Evolutionary conservation across 805 yeast species (phyloP).

Genomic region (Yarrowia sp.): DNA sequence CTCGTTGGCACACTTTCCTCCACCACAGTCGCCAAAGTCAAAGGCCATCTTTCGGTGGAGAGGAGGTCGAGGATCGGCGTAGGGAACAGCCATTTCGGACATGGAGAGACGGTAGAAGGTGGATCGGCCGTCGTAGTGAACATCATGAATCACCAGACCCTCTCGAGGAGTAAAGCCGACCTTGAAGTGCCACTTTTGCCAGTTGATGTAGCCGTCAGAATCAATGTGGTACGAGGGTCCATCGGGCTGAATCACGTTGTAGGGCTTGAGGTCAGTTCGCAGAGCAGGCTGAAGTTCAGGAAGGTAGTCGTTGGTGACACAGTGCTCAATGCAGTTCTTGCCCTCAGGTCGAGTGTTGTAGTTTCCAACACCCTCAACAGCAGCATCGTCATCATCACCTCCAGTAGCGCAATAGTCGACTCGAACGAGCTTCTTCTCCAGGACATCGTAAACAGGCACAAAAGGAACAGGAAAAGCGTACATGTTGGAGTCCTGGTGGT

Average conservation of each 20-base stretch:
- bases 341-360: conserved; percentile 51
- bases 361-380: conserved; percentile 43
- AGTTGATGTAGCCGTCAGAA: conserved; percentile 54
- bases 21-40: conserved; percentile 82
- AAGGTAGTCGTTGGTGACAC: conserved; percentile 54
- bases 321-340: conserved; percentile 64
- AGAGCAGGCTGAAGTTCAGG: conserved; percentile 34
- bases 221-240: conserved; percentile 64
- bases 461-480: conserved; percentile 68
- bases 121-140: conserved; percentile 71
- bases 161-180: conserved; percentile 70
- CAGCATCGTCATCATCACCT: conserved; percentile 52
- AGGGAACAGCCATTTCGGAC: conserved; percentile 85
- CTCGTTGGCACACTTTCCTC: conserved; percentile 70
- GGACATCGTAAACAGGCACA: conserved; percentile 70
- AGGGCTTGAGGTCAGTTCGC: conserved; percentile 63
- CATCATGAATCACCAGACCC: conserved; percentile 73
- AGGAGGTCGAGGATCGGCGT: conserved; percentile 81
- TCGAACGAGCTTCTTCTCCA: conserved; percentile 58
- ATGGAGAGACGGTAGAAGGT: conserved; percentile 67
- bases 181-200: conserved; percentile 86
- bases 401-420: conserved; percentile 76
- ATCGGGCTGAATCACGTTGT: conserved; percentile 79
- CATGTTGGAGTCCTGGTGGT: conserved; percentile 38
- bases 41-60: conserved; percentile 84